Evolutionary conservation across 176 grass and related monocot species (phyloP), one percentile per base, ranked within the genome.

Genomic region (Aegilops bicornis): DNA sequence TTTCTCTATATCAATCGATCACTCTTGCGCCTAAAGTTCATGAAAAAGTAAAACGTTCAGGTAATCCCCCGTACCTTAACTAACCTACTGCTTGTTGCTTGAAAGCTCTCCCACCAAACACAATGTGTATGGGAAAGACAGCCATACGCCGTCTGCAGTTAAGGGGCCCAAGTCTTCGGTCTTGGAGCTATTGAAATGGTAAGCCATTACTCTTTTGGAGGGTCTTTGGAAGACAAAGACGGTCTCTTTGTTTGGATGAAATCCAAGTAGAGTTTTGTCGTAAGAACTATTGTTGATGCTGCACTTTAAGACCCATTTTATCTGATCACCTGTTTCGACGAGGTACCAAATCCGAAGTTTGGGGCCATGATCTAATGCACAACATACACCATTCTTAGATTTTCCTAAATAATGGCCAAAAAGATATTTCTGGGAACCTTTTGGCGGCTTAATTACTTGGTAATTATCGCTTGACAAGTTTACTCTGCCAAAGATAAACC

Each of bases 361-460:
- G 40, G 23, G 23, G 3, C 0, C 10, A 23, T 48, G 0, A 14
- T n/a, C 1, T 3, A 68, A 1, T 47, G 79, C 79, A 7, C 25
- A 11, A 14, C 52, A 40, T 4, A 83, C 8, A 5, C 80, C 31
- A 0, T 60, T 54, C 31, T 70, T 39, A 13, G 42, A 69, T 22
- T 82, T 82, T 13, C 29, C 40, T 71, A 71, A 22, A 40, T 22
- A 22, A 40, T 7, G 37, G 4, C 13, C 16, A 0, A 2, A 3
- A 40, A 0, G 1, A 7, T 2, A 1, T 30, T 5, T 22, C 1
- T 0, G 0, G 1, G 10, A 1, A 45, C 15, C 35, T 8, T 13
- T 15, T 0, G 61, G 23, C 20, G 6, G 3, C 25, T 66, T 27
- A 31, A 80, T 66, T 47, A 66, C 61, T 22, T 22, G n/a, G 2